Base-by-base conservation (phyloP, 345 rosid genomes). In the Moricandia moricandioides region DNA sequence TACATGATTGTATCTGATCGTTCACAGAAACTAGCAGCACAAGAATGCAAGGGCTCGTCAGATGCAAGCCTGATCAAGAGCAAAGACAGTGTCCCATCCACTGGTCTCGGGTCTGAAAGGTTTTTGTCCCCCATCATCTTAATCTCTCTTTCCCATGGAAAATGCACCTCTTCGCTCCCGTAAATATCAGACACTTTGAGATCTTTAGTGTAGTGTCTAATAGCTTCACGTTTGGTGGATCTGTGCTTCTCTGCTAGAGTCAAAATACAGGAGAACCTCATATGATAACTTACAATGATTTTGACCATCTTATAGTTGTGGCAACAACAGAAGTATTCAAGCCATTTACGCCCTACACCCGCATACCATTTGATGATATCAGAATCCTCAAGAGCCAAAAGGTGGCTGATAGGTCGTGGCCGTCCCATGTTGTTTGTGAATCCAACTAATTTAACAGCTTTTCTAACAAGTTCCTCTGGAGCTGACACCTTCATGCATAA, bases 311-410 rank as follows among this genome's bases (percentile, higher is more conserved):
- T 88, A 73, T 81, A 87, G 82, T 91, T 94, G 82, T 94, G 97
- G 84, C 97, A 91, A 75, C 95, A 91, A 56, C 97, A 89, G 83
- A 89, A 94, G 84, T 84, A 90, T 49, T 91, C 91, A 35, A 94
- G 96, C 98, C 98, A 94, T 82, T 83, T 87, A 78, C 87, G 82
- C 56, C 96, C 98, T 35, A 94, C 78, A 58, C 98, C 97, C 4
- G 96, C 88, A 79, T 90, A 91, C 98, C 98, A 94, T 79, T 88
- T 94, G 80, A 94, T 79, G 62, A 91, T 94, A 80, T 90, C 95
- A 10, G 89, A 81, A 80, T 94, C 98, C 69, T 94, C 97, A 6
- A 94, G 82, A 66, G 83, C 85, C 59, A 82, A 17, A 8, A 91
- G 96, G 58, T 85, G 78, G 73, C 71, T 77, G 69, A 94, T 85